Percentiles rank a stretch among this genome's conserved stretches.
Conservation (phyloP, 306 rosid genomes). For the Cicer pinnatifidum region DNA sequence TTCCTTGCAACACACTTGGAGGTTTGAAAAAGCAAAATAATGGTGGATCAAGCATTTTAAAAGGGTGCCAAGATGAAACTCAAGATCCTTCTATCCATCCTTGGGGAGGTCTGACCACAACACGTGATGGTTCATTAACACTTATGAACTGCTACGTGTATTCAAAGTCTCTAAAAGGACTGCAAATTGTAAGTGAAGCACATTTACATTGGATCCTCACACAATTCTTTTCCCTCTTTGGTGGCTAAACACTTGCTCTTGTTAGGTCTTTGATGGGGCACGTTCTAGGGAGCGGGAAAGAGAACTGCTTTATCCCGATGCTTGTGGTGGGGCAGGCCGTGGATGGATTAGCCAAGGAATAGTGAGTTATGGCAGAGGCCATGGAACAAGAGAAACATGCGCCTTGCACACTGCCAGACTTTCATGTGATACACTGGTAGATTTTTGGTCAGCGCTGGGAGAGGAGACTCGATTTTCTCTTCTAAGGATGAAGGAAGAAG, state of each 20-base stretch:
- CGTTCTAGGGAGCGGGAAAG: slow-evolving; percentile 97
- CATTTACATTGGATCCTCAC: slow-evolving; percentile 30
- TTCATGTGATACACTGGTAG: slow-evolving; percentile 95
- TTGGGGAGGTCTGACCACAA: slow-evolving; percentile 97
- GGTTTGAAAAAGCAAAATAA: slow-evolving; percentile 61
- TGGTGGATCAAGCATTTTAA: slow-evolving; percentile 54
- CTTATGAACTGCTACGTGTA: slow-evolving; percentile 87
- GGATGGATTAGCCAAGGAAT: slow-evolving; percentile 99
- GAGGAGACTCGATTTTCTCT: slow-evolving; percentile 96
- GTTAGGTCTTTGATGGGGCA: slow-evolving; percentile 94
- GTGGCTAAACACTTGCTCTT: slow-evolving; percentile 48
- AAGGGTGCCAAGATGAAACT: slow-evolving; percentile 75
- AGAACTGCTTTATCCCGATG: slow-evolving; percentile 97
- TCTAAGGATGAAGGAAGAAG: slow-evolving; percentile 98
- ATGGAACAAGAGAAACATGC: slow-evolving; percentile 94
- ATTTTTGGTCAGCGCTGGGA: slow-evolving; percentile 98
- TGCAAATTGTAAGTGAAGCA: slow-evolving; percentile 72
- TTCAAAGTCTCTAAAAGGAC: slow-evolving; percentile 76
- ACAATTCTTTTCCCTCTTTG: slow-evolving; percentile 28
- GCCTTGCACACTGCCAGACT: slow-evolving; percentile 98
- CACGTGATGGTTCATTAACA: slow-evolving; percentile 86
- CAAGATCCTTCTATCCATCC: slow-evolving; percentile 95
- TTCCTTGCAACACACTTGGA: slow-evolving; percentile 56
- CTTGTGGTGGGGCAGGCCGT: slow-evolving; percentile 98
- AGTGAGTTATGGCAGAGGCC: slow-evolving; percentile 88